Base-by-base conservation (phyloP, 2,329 filamentous ascomycete species). In the Beauveria scarabaeidicola region DNA sequence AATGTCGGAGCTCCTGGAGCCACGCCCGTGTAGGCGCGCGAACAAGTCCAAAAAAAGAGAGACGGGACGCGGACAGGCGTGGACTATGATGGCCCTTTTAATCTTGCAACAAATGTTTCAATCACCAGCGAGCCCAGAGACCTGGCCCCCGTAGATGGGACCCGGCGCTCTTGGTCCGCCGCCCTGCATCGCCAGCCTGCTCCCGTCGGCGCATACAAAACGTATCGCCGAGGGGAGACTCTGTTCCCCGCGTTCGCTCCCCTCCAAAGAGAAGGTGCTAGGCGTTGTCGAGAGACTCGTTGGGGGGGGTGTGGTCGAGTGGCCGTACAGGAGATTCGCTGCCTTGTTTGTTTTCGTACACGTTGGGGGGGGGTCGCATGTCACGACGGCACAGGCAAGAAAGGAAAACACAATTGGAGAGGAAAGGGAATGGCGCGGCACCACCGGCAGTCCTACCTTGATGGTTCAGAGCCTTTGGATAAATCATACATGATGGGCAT, bases 21-120 rank as follows among this genome's bases (percentile, higher is more conserved):
- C 78, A 74, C 77, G 75, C 76, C 76, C 73, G 72, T 71, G 77
- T 79, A 65, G 68, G 58, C 66, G 19, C 40, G 40, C 48, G 27
- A 46, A 19, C 50, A 10, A 10, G 47, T 29, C 43, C 9, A 29
- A 41, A 38, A 46, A 23, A 23, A 52, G 38, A 29, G 19, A 29
- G 29, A 47, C 36, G 48, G 47, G 40, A 38, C 48, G 47, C 58
- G 72, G 70, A 75, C 74, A 71, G 77, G 71, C 77, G 70, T 68
- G 78, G 78, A 80, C 78, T 80, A 80, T 80, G 78, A 80, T 78
- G 77, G 77, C 73, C 77, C 78, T 71, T 66, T 69, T 65, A 57
- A 66, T 80, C 73, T 80, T 66, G 78, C 77, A 79, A 70, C 70
- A 65, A 59, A 61, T 50, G 56, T 58, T 57, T 61, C 53, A 61